These are phyloP conservation scores for Beauveria brongniartii DNA, from an alignment of 2,329 filamentous ascomycete species.

Conservation along the genomic window DNA sequence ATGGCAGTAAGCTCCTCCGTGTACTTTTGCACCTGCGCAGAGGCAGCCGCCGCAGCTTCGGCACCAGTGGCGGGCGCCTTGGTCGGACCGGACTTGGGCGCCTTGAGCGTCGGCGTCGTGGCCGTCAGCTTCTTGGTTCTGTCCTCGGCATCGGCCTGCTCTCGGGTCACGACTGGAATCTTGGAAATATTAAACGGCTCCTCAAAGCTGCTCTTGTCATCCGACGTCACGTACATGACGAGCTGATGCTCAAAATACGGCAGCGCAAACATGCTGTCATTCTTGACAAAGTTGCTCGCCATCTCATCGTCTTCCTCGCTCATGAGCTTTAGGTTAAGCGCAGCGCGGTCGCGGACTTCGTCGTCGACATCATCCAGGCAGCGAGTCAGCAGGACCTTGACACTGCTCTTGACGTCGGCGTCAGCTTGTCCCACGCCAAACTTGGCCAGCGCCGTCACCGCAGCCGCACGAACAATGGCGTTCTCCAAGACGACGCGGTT, in stretches of 20 bases:
- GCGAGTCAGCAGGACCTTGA: constrained; percentile 82
- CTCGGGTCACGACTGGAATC: constrained; percentile 87
- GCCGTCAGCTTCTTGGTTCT: constrained; percentile 95
- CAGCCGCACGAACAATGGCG: constrained; percentile 87
- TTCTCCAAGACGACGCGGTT: constrained; percentile 97
- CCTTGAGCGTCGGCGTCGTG: constrained; percentile 86
- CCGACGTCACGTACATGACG: constrained; percentile 93
- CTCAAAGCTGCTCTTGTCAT: constrained; percentile 77
- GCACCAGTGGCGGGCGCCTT: constrained; percentile 63
- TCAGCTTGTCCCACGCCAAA: constrained; percentile 97
- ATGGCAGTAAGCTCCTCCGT: constrained; percentile 80
- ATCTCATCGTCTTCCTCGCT: constrained; percentile 83
- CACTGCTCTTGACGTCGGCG: constrained; percentile 91
- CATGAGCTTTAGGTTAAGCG: constrained; percentile 88
- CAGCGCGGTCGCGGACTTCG: constrained; percentile 91
- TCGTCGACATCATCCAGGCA: constrained; percentile 97
- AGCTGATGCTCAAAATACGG: constrained; percentile 95
- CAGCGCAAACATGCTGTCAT: constrained; percentile 92
- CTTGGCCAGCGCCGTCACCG: constrained; percentile 91
- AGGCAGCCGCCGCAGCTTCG: constrained; percentile 68
- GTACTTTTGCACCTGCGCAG: constrained; percentile 79
- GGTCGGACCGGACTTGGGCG: constrained; percentile 69
- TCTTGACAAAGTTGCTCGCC: constrained; percentile 84
- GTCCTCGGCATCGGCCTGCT: constrained; percentile 93
- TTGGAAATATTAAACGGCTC: constrained; percentile 82